phyloP scores from a whole-genome alignment of 1,139 yeast genomes.

The Suhomyces panamericanus region DNA sequence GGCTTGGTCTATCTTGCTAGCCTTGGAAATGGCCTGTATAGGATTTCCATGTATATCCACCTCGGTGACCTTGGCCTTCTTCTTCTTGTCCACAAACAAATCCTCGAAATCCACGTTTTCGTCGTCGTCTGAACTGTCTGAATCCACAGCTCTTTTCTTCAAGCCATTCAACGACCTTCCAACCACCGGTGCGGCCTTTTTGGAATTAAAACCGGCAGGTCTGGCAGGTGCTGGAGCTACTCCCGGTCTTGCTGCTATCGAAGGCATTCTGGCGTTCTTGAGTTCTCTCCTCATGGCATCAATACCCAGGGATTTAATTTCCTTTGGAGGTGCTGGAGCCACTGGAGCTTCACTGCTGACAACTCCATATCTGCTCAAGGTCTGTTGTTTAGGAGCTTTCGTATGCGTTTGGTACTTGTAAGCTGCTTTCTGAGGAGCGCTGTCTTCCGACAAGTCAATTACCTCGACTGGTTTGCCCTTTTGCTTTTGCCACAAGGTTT shows the following conservation, averaged over 20 bases:
- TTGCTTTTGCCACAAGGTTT: constrained; percentile 39
- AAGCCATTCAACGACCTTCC: constrained; percentile 41
- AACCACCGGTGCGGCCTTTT: constrained; percentile 25
- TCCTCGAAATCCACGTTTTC: constrained; percentile 44
- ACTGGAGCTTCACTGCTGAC: constrained; percentile 38
- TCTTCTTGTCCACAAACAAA: constrained; percentile 40
- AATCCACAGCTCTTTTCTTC: constrained; percentile 30
- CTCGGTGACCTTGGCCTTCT: constrained; percentile 37
- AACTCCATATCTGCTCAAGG: constrained; percentile 51
- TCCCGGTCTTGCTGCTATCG: constrained; percentile 25
- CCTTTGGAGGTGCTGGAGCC: constrained; percentile 38
- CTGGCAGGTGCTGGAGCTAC: constrained; percentile 70
- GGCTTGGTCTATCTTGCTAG: constrained; percentile 33
- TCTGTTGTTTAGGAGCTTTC: constrained; percentile 41
- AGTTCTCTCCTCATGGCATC: constrained; percentile 45
- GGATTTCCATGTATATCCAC: constrained; percentile 42
- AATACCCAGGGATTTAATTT: constrained; percentile 35
- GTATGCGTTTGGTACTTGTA: constrained; percentile 26
- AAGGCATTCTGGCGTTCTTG: constrained; percentile 24
- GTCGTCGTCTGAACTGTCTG: constrained; percentile 36
- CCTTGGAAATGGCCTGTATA: constrained; percentile 20
- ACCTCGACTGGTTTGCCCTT: constrained; percentile 12
- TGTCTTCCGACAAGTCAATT: constrained; percentile 10
- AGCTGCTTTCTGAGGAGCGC: constrained; percentile 25
- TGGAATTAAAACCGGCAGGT: constrained; percentile 76